Percentiles rank a stretch among this genome's conserved stretches.
These are phyloP conservation scores for Sphagnurus paluster DNA, from an alignment of 1,284 basidiomycete genomes.

Conservation along the genomic window DNA sequence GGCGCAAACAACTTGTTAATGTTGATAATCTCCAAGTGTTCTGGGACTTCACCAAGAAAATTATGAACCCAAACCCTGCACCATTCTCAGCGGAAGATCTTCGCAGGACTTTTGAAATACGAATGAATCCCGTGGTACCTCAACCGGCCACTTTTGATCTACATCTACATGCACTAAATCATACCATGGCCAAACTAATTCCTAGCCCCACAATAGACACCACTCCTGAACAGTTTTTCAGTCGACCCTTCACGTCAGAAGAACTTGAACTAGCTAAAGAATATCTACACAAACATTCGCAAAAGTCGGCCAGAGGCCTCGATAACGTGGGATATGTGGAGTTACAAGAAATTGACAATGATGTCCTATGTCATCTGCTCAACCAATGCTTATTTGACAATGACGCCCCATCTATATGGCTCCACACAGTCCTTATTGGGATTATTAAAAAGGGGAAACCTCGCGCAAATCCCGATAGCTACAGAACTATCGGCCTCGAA, in stretches of 20 bases:
- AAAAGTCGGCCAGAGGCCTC: background rate
- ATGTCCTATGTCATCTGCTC: background rate
- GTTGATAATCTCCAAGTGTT: background rate
- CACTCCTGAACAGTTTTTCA: slow-evolving; percentile 4
- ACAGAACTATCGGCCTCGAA: slow-evolving; percentile 1
- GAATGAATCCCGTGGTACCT: background rate
- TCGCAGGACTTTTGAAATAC: background rate
- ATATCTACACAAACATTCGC: background rate
- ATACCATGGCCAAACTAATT: background rate
- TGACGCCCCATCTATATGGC: background rate
- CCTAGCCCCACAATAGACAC: background rate
- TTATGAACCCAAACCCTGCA: background rate
- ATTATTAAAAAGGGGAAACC: background rate
- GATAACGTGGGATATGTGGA: slow-evolving; percentile 1
- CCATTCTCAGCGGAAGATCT: background rate
- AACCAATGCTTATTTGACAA: background rate
- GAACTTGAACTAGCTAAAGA: slow-evolving; percentile 5
- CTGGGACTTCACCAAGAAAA: background rate
- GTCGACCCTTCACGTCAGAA: background rate
- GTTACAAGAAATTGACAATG: slow-evolving; percentile 7
- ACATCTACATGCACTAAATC: background rate
- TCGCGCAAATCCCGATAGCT: background rate
- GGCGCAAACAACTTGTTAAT: background rate
- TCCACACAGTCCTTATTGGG: background rate
- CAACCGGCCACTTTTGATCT: background rate